phyloP scores from a whole-genome alignment of 352 stramenopile species.

The Pythium volutum region DNA sequence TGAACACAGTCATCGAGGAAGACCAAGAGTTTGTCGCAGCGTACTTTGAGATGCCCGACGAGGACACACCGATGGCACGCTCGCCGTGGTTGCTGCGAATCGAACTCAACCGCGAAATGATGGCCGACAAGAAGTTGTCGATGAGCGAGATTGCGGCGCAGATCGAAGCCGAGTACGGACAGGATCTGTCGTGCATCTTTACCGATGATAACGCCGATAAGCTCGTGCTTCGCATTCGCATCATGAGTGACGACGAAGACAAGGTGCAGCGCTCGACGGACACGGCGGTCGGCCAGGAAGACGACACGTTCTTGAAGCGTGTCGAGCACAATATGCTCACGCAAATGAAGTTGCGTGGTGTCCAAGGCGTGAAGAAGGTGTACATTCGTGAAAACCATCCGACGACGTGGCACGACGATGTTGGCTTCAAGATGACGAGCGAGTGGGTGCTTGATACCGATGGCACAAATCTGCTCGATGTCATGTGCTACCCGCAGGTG shows the following conservation, averaged over 20 bases:
- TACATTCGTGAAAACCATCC: slow-evolving; percentile 95
- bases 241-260: slow-evolving; percentile 94
- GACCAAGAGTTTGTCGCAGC: slow-evolving; percentile 97
- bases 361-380: slow-evolving; percentile 98
- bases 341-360: slow-evolving; percentile 95
- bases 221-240: slow-evolving; percentile 96
- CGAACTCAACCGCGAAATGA: slow-evolving; percentile 97
- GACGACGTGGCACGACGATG: slow-evolving; percentile 94
- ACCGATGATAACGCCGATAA: slow-evolving; percentile 97
- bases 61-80: slow-evolving; percentile 92
- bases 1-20: slow-evolving; percentile 95
- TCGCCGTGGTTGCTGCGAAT: slow-evolving; percentile 99
- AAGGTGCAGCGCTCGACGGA: slow-evolving; percentile 81
- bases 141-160: slow-evolving; percentile 95
- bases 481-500: slow-evolving; percentile 98
- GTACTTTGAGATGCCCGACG: slow-evolving; percentile 97
- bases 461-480: slow-evolving; percentile 97
- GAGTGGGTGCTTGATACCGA: slow-evolving; percentile 98
- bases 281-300: slow-evolving; percentile 87
- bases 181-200: slow-evolving; percentile 93
- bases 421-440: slow-evolving; percentile 95
- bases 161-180: slow-evolving; percentile 98
- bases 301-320: slow-evolving; percentile 96
- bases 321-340: slow-evolving; percentile 97
- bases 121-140: slow-evolving; percentile 97